These are phyloP conservation scores for Teratosphaeria viscida DNA, from an alignment of 2,329 filamentous ascomycete genomes.

Conservation along the genomic window DNA sequence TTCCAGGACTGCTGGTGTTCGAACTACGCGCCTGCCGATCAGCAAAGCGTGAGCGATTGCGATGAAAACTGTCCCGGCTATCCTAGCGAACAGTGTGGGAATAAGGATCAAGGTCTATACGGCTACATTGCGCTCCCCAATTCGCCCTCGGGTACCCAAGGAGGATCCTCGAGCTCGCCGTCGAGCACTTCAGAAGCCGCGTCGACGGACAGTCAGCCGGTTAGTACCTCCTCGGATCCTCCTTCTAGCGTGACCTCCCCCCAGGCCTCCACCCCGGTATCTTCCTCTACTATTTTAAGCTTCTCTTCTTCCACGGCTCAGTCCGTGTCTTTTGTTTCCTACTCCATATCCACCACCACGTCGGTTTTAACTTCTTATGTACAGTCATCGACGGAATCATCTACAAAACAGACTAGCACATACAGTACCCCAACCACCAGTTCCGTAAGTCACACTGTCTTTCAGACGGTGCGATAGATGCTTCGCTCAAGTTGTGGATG, in stretches of 20 bases:
- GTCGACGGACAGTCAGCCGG: conserved; percentile 10
- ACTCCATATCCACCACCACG: conserved; percentile 4
- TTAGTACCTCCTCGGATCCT: conserved; percentile 13
- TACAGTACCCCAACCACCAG: conserved; percentile 9
- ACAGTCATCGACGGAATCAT: conserved; percentile 4
- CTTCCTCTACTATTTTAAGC: not conserved
- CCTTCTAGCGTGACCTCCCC: conserved; percentile 2
- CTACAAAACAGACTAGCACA: not conserved
- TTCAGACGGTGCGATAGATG: conserved; percentile 16
- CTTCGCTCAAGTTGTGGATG: not conserved
- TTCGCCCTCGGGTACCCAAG: conserved; percentile 49
- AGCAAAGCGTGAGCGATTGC: conserved; percentile 40
- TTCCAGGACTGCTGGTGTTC: conserved; percentile 63
- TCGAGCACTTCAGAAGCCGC: conserved; percentile 8
- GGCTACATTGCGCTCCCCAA: conserved; percentile 51
- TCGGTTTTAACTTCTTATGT: conserved; percentile 7
- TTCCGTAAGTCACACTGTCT: conserved; percentile 18
- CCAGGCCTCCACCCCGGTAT: not conserved
- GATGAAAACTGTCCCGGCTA: conserved; percentile 57
- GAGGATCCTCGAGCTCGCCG: conserved; percentile 14
- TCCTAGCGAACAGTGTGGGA: conserved; percentile 55
- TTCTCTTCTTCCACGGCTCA: conserved; percentile 6
- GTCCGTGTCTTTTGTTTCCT: conserved; percentile 9
- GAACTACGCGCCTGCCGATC: conserved; percentile 48
- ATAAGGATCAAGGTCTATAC: conserved; percentile 41